phyloP scores from a whole-genome alignment of 2,329 filamentous ascomycete genomes.

The Penicillium freii region DNA sequence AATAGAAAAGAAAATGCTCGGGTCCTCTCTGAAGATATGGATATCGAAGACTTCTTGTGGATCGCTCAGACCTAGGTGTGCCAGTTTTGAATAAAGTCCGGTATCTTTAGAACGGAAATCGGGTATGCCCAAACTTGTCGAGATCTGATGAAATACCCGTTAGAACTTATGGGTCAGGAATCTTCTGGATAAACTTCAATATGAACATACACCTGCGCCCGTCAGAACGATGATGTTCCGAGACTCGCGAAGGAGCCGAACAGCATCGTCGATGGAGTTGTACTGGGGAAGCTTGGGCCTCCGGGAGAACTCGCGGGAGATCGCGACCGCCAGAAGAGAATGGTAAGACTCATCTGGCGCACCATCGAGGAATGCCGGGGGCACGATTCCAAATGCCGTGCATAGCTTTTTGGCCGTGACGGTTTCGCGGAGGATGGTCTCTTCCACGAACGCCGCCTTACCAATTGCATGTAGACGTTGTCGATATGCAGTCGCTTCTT shows the following conservation, averaged over 20 bases:
- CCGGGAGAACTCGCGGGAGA: constrained; percentile 77
- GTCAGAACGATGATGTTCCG: constrained; percentile 91
- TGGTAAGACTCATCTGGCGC: constrained; percentile 72
- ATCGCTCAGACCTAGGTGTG: constrained; percentile 72
- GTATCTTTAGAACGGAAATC: constrained; percentile 94
- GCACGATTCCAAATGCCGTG: constrained; percentile 77
- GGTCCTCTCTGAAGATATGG: constrained; percentile 78
- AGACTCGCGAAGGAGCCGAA: constrained; percentile 67
- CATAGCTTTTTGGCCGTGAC: constrained; percentile 80
- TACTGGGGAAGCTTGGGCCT: constrained; percentile 74
- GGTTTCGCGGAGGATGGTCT: constrained; percentile 65
- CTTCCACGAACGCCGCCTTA: constrained; percentile 71
- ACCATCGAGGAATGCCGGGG: constrained; percentile 71
- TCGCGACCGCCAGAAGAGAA: constrained; percentile 70
- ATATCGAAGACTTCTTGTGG: constrained; percentile 97
- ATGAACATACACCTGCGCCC: constrained; percentile 66
- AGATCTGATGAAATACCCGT: constrained; percentile 57
- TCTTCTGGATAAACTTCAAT: background rate
- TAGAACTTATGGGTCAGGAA: background rate
- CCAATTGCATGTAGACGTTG: constrained; percentile 72
- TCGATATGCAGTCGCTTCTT: constrained; percentile 68
- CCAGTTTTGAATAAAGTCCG: constrained; percentile 83
- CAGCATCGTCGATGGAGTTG: constrained; percentile 86
- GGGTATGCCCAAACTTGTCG: constrained; percentile 92
- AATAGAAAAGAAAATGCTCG: constrained; percentile 84